Base-by-base conservation (phyloP, 2,329 filamentous ascomycete species). In the Trichophyton benhamiae region DNA sequence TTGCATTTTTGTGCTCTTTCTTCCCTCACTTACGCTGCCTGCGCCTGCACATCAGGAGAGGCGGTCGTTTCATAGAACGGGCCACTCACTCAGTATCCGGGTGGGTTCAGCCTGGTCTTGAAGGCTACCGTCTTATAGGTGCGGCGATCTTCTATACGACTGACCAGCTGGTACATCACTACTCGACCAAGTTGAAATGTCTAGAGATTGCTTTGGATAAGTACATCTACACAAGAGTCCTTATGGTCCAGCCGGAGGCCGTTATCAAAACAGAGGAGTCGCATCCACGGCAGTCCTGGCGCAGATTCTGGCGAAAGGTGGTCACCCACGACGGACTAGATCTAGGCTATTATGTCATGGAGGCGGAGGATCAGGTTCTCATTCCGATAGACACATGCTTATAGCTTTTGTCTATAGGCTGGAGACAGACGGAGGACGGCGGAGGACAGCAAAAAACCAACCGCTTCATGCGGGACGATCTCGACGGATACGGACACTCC, bases 301-400 rank as follows among this genome's bases (percentile, higher is more conserved):
- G 49, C 49, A 33, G 49, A n/a, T 53, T 53, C 22, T 53, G 49
- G 49, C 49, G 49, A 53, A 3, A 30, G 15, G 49, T 53, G 9
- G 30, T 30, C 49, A 53, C 49, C 22, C 25, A 53, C 25, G 49
- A 53, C n/a, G 49, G 49, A 27, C 49, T 53, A 30, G 9, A 30
- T 27, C 49, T 53, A 33, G 49, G 49, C 13, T 53, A 53, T 13
- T 53, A 53, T 30, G 49, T 53, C 13, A 53, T 53, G 22, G 49
- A 53, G 22, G 49, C 49, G 25, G 49, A 53, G 49, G 49, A 53
- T 25, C 49, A 53, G 22, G 49, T 53, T 33, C 49, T 53, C 5
- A 53, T 53, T 30, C 49, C 49, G 49, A 53, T 53, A 33, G 49
- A 53, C 49, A 53, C 49, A 53, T 53, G 49, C 49, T 22, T 53